These are phyloP conservation scores for Apiotrichum akiyoshidainum DNA, from an alignment of 1,284 basidiomycete species.

Conservation along the genomic window DNA sequence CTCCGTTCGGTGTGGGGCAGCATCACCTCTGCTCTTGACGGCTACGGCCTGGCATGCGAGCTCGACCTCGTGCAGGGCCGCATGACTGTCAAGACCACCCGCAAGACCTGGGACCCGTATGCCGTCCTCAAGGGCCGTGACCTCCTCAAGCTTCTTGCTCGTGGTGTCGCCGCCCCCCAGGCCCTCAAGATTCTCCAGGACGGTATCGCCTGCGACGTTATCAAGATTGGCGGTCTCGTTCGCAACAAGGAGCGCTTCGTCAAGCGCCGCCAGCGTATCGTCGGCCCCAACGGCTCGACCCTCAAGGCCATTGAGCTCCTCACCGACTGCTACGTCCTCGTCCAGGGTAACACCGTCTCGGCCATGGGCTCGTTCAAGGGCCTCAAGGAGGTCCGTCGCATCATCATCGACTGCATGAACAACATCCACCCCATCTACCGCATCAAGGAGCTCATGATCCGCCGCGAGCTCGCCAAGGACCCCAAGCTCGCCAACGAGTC, in stretches of 20 bases:
- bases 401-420: conserved; percentile 97
- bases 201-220: conserved; percentile 88
- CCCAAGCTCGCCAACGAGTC: conserved; percentile 90
- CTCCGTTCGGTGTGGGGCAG: conserved; percentile 90
- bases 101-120: conserved; percentile 96
- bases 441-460: conserved; percentile 99
- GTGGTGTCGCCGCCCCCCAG: conserved; percentile 75
- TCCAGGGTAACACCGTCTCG: conserved; percentile 96
- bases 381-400: conserved; percentile 90
- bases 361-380: conserved; percentile 96
- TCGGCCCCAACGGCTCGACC: conserved; percentile 94
- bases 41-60: conserved; percentile 81
- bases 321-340: conserved; percentile 94
- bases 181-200: conserved; percentile 91
- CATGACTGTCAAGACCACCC: conserved; percentile 94
- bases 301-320: conserved; percentile 98
- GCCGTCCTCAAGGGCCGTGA: conserved; percentile 94
- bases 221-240: conserved; percentile 93
- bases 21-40: conserved; percentile 81
- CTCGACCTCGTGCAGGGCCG: conserved; percentile 94
- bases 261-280: conserved; percentile 91
- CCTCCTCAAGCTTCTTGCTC: conserved; percentile 89
- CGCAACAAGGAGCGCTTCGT: conserved; percentile 97
- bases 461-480: conserved; percentile 95
- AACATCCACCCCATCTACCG: conserved; percentile 99